phyloP scores from a whole-genome alignment of 768 basidiomycete genomes.

The Porphyrellus cyaneotinctus region DNA sequence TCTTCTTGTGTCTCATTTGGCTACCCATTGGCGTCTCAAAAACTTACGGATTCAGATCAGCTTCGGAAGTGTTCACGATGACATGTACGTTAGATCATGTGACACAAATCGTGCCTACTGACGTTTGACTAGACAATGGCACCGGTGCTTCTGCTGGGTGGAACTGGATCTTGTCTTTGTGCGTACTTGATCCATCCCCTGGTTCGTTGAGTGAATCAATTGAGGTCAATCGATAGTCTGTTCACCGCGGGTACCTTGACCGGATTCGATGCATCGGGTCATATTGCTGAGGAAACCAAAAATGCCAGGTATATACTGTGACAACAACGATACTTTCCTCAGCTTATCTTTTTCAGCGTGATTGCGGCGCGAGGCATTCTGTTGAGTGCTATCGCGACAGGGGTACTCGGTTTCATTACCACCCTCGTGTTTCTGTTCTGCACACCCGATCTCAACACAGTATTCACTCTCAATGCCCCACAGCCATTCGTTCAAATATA shows the following conservation, averaged over 20 bases:
- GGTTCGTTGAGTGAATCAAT: neutral
- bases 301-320: constrained; percentile 52
- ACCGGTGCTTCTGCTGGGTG: constrained; percentile 82
- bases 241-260: constrained; percentile 86
- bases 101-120: neutral
- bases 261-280: constrained; percentile 87
- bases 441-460: constrained; percentile 68
- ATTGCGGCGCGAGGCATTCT: constrained; percentile 82
- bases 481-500: constrained; percentile 92
- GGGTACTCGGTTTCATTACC: constrained; percentile 72
- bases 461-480: constrained; percentile 76
- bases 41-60: constrained; percentile 85
- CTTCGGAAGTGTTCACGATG: constrained; percentile 78
- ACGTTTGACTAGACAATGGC: constrained; percentile 62
- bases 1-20: constrained; percentile 86
- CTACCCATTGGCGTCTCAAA: constrained; percentile 85
- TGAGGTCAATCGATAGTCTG: constrained; percentile 57
- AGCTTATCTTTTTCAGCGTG: constrained; percentile 41
- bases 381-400: constrained; percentile 71
- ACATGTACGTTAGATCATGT: constrained; percentile 54
- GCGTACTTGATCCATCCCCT: constrained; percentile 18
- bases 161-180: constrained; percentile 93
- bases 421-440: constrained; percentile 83
- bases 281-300: constrained; percentile 86
- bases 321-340: neutral